Evolutionary conservation across 306 rosid species (phyloP).

Genomic region (Medicago truncatula): DNA sequence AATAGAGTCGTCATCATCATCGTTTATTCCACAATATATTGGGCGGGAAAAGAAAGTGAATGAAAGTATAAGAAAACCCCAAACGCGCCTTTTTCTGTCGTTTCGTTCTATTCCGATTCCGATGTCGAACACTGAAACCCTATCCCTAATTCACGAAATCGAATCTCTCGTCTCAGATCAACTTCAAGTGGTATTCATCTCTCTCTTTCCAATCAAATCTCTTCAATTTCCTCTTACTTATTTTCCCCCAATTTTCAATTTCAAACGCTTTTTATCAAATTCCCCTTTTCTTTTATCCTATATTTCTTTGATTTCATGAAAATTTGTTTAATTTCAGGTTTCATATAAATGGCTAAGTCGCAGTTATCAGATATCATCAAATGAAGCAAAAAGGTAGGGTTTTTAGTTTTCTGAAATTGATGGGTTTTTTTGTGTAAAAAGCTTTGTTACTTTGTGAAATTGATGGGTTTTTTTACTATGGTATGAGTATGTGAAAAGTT

Average conservation of each 20-base stretch:
- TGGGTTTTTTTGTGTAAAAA: not conserved
- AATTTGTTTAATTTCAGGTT: slow-evolving; percentile 57
- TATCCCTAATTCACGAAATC: slow-evolving; percentile 60
- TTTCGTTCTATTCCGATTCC: slow-evolving; percentile 13
- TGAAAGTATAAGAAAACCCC: slow-evolving; percentile 25
- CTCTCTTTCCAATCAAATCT: not conserved
- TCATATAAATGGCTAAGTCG: slow-evolving; percentile 99
- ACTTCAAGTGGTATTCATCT: slow-evolving; percentile 79
- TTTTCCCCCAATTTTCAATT: not conserved
- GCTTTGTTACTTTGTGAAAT: not conserved
- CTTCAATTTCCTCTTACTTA: not conserved
- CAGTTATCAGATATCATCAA: slow-evolving; percentile 79
- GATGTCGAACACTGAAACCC: slow-evolving; percentile 73
- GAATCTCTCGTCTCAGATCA: slow-evolving; percentile 75
- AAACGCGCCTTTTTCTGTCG: slow-evolving; percentile 4
- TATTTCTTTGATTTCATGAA: not conserved
- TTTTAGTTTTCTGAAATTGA: not conserved
- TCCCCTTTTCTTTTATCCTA: not conserved
- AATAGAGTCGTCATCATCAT: not conserved
- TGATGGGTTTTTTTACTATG: not conserved
- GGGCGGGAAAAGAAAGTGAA: slow-evolving; percentile 53
- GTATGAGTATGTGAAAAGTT: slow-evolving; percentile 31
- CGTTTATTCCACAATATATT: not conserved
- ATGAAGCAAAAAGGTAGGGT: slow-evolving; percentile 78
- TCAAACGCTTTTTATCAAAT: slow-evolving; percentile 9